Conservation (phyloP, 139 green algal species). For the Tetraselmis striata region DNA sequence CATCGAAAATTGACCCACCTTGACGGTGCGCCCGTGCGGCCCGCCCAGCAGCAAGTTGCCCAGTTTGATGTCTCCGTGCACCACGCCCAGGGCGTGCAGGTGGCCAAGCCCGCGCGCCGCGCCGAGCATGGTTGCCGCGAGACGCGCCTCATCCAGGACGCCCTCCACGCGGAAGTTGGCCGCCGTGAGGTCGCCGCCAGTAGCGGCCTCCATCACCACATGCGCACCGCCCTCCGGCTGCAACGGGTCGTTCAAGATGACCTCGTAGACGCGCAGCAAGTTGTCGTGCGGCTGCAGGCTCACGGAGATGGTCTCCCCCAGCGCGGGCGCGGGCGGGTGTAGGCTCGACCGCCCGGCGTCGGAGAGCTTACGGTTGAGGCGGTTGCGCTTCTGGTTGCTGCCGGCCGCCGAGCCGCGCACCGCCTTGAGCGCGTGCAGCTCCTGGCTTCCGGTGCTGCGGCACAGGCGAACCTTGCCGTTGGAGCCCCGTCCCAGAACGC, state of each 20-base stretch:
- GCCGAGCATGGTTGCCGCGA: not conserved
- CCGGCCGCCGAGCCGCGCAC: not conserved
- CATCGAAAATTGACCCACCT: too few relatives aligned
- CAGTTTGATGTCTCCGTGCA: conserved; percentile 7
- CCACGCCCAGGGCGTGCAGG: conserved; percentile 2
- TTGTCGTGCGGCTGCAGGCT: not conserved
- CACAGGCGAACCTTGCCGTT: not conserved
- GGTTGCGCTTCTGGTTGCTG: not conserved
- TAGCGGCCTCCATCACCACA: not conserved
- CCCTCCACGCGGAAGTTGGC: not conserved
- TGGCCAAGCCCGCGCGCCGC: not conserved
- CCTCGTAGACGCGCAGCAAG: not conserved
- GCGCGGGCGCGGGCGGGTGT: not conserved
- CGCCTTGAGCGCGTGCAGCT: not conserved
- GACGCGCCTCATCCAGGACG: not conserved
- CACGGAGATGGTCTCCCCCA: not conserved
- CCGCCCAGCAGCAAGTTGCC: not conserved
- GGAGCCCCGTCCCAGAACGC: not conserved
- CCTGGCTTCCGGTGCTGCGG: not conserved
- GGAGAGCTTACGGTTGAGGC: not conserved
- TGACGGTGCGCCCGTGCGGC: not conserved
- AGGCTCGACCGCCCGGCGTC: not conserved
- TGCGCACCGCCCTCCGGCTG: not conserved
- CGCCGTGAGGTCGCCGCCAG: not conserved
- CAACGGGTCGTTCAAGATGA: not conserved